phyloP scores from a whole-genome alignment of 2,329 filamentous ascomycete species.

The Fusarium sulawesiense region DNA sequence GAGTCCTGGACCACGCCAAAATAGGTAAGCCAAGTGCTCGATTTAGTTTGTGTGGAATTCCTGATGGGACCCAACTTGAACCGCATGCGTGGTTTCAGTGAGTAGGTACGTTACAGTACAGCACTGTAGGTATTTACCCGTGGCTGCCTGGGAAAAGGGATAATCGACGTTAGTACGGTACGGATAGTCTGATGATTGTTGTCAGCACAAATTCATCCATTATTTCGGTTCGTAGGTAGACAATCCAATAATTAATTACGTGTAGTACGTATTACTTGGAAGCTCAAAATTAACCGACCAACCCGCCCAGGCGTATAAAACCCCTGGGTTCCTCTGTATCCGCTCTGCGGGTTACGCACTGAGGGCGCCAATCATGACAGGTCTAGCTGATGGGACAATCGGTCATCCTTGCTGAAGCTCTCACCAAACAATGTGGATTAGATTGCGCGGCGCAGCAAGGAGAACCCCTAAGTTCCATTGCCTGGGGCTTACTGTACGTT shows the following conservation, averaged over 20 bases:
- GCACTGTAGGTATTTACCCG: conserved; percentile 13
- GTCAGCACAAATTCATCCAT: conserved; percentile 17
- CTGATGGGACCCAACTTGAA: conserved; percentile 14
- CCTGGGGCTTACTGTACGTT: not conserved
- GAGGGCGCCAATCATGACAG: conserved; percentile 32
- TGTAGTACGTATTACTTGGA: conserved; percentile 2
- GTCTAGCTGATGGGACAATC: conserved; percentile 4
- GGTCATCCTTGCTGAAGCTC: conserved; percentile 37
- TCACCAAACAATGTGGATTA: conserved; percentile 21
- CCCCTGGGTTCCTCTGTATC: conserved; percentile 33
- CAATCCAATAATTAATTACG: conserved; percentile 4
- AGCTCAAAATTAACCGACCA: conserved; percentile 34
- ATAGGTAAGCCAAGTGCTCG: conserved; percentile 35
- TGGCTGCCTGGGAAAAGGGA: conserved; percentile 15
- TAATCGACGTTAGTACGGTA: not conserved
- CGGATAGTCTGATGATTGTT: not conserved
- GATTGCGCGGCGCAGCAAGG: conserved; percentile 22
- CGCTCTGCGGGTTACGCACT: conserved; percentile 2
- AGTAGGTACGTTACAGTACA: not conserved
- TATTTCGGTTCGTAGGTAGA: conserved; percentile 17
- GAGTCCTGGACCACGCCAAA: conserved; percentile 21
- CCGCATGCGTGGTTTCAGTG: conserved; percentile 24
- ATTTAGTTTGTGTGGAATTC: conserved; percentile 35
- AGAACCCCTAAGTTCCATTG: not conserved
- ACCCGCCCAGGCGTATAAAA: conserved; percentile 23